phyloP scores from a whole-genome alignment of 768 basidiomycete genomes.

The Collybia sordida region DNA sequence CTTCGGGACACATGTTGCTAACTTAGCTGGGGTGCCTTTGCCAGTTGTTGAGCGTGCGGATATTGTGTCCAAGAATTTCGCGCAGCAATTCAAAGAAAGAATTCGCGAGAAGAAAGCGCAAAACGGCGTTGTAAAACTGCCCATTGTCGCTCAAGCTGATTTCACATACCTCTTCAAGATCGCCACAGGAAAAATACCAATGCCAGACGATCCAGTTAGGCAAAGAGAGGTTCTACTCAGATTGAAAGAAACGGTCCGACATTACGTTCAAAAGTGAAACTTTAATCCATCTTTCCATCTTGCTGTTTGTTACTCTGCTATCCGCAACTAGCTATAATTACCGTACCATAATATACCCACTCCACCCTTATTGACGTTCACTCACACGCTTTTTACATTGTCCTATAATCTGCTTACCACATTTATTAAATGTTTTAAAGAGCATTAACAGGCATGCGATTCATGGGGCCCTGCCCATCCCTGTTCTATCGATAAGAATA shows the following conservation, averaged over 20 bases:
- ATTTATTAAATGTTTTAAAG: neutral
- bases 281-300: neutral
- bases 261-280: conserved; percentile 16
- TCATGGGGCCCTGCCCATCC: neutral
- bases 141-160: conserved; percentile 86
- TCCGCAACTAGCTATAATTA: neutral
- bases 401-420: too few relatives aligned
- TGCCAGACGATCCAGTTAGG: conserved; percentile 56
- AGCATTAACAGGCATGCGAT: too few relatives aligned
- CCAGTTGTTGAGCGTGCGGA: conserved; percentile 89
- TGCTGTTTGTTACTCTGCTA: conserved; percentile 1
- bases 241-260: conserved; percentile 41
- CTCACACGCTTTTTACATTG: neutral
- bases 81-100: conserved; percentile 81
- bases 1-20: conserved; percentile 94
- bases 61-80: conserved; percentile 82
- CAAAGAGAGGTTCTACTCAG: conserved; percentile 51
- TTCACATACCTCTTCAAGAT: conserved; percentile 77
- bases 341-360: too few relatives aligned
- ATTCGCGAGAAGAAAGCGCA: conserved; percentile 63
- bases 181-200: conserved; percentile 48
- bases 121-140: conserved; percentile 56
- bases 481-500: neutral
- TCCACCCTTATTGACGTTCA: neutral
- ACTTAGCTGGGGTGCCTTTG: conserved; percentile 87